Evolutionary conservation across 2,329 filamentous ascomycete species (phyloP).

Genomic region (Alternaria novae-zelandiae): DNA sequence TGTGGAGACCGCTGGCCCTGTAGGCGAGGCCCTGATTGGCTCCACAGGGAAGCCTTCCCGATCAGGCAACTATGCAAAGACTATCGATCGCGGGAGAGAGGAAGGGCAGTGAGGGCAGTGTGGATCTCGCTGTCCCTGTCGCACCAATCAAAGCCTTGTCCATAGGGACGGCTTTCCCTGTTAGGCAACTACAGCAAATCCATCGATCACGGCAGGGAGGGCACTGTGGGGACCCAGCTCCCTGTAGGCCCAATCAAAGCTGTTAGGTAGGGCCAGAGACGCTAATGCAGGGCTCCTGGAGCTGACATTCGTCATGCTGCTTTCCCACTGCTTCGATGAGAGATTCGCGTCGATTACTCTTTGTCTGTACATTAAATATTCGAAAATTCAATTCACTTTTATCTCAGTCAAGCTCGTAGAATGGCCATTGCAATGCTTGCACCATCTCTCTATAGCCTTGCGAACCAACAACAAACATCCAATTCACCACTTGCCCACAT

Average conservation of each 20-base stretch:
- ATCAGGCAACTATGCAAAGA: neutral
- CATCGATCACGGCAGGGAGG: neutral
- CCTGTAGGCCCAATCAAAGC: neutral
- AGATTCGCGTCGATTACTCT: neutral
- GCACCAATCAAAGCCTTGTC: too few relatives aligned
- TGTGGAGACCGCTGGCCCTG: neutral
- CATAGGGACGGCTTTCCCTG: neutral
- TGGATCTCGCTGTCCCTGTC: too few relatives aligned
- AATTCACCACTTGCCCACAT: constrained; percentile 7
- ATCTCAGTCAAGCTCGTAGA: neutral
- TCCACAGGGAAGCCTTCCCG: neutral
- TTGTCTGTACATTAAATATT: neutral
- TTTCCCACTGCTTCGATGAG: neutral
- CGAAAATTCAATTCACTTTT: neutral
- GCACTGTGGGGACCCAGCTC: neutral
- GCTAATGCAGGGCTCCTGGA: constrained; percentile 14
- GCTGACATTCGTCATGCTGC: neutral
- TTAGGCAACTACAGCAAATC: neutral
- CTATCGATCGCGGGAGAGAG: neutral
- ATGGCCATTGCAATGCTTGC: neutral
- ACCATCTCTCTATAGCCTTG: neutral
- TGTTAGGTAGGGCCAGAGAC: neutral
- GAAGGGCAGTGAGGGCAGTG: too few relatives aligned
- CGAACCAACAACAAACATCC: neutral
- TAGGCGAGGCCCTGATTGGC: neutral